Conservation (phyloP, 2,329 filamentous ascomycete genomes). For the Epichloe bromicola region DNA sequence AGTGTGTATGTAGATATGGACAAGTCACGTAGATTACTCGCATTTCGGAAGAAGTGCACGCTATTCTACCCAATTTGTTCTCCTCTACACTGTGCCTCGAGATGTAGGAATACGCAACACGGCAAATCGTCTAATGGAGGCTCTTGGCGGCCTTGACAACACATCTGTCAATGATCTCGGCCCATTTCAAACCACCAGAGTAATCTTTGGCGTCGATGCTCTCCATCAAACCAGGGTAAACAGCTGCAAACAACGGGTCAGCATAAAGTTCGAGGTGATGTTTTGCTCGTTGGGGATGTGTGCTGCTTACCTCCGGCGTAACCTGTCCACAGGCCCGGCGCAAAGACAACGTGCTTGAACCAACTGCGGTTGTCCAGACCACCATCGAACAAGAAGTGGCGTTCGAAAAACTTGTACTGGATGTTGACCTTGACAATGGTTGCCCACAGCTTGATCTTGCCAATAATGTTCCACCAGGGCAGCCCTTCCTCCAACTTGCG, state of each 20-base stretch:
- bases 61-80: not conserved
- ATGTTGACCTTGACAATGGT: constrained; percentile 56
- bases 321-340: constrained; percentile 81
- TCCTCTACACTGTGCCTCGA: not conserved
- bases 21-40: too few species aligned
- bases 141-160: constrained; percentile 33
- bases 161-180: constrained; percentile 40
- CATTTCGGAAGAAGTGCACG: not conserved
- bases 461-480: constrained; percentile 69
- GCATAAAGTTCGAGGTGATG: not conserved
- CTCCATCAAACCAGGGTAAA: constrained; percentile 50
- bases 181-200: constrained; percentile 44
- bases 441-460: constrained; percentile 49
- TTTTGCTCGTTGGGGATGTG: not conserved
- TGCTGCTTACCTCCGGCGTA: constrained; percentile 57
- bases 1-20: too few species aligned
- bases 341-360: constrained; percentile 95
- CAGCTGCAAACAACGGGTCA: constrained; percentile 25
- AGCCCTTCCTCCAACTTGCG: constrained; percentile 37
- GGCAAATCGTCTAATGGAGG: constrained; percentile 10
- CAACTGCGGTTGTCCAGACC: constrained; percentile 70
- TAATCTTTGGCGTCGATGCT: constrained; percentile 48
- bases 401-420: constrained; percentile 75
- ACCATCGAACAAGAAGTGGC: constrained; percentile 60
- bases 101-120: not conserved